Evolutionary conservation across 108 stramenopile species (phyloP).

Genomic region (Skeletonema menzelii): DNA sequence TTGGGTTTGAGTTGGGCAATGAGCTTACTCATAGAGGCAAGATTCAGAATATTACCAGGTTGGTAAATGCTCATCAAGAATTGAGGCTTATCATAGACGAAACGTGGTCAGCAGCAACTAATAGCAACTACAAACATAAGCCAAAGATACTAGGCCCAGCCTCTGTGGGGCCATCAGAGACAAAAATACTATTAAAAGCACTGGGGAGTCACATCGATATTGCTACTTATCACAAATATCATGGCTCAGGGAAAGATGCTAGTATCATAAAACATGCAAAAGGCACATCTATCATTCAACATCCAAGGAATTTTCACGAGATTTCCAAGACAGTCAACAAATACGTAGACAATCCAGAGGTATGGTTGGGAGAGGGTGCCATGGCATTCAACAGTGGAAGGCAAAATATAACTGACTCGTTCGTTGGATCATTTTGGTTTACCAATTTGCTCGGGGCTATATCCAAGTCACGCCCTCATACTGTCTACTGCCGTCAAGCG

Average conservation of each 20-base stretch:
- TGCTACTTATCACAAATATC: conserved; percentile 45
- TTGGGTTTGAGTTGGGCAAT: conserved; percentile 43
- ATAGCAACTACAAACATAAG: not conserved
- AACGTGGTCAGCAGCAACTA: conserved; percentile 8
- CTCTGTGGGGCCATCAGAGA: conserved; percentile 15
- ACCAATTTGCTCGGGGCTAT: conserved; percentile 32
- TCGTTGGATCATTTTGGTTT: conserved; percentile 35
- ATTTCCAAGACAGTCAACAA: conserved; percentile 25
- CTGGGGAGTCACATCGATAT: conserved; percentile 30
- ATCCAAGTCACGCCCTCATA: conserved; percentile 31
- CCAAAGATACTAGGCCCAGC: conserved; percentile 36
- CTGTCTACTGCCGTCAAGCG: conserved; percentile 39
- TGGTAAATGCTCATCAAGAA: conserved; percentile 33
- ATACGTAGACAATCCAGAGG: conserved; percentile 4
- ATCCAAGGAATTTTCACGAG: conserved; percentile 10
- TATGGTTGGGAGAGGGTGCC: conserved; percentile 43
- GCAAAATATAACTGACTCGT: conserved; percentile 28
- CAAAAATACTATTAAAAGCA: conserved; percentile 1
- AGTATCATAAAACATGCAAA: not conserved
- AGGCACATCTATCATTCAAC: conserved; percentile 9
- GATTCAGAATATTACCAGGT: conserved; percentile 24
- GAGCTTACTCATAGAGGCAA: conserved; percentile 34
- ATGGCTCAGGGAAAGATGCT: conserved; percentile 32
- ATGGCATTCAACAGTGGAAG: conserved; percentile 42
- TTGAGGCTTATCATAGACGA: conserved; percentile 33